A percentile compares a stretch with the other conserved stretches of the same genome.
These are phyloP conservation scores for Alternaria postmessia DNA, from an alignment of 2,329 filamentous ascomycete genomes.

Conservation along the genomic window DNA sequence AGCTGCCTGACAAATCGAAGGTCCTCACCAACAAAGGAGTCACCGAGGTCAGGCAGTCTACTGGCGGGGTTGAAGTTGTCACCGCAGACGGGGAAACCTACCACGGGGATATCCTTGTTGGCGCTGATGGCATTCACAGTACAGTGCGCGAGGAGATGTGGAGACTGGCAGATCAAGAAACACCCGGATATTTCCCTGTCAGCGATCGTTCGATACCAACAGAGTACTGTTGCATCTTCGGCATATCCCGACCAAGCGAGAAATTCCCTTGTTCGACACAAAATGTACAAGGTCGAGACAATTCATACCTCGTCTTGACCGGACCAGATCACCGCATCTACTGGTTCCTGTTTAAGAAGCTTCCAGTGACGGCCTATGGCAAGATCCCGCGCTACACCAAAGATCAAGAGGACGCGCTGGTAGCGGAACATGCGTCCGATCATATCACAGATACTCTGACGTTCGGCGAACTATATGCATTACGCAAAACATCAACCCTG, in stretches of 20 bases:
- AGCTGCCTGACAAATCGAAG: slow-evolving; percentile 21
- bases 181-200: neutral
- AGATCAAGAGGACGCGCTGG: neutral
- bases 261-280: neutral
- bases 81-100: slow-evolving; percentile 15
- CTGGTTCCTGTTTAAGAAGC: neutral
- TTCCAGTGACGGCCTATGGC: neutral
- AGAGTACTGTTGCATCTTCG: neutral
- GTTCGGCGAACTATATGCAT: neutral
- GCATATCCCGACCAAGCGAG: neutral
- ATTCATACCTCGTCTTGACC: neutral
- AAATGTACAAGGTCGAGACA: neutral
- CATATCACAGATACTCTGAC: neutral
- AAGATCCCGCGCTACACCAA: neutral
- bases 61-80: slow-evolving; percentile 6
- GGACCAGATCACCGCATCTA: neutral
- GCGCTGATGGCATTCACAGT: slow-evolving; percentile 30
- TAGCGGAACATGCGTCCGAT: neutral
- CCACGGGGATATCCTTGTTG: slow-evolving; percentile 23
- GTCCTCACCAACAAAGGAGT: slow-evolving; percentile 10
- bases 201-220: neutral
- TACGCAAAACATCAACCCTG: neutral
- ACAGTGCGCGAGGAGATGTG: slow-evolving; percentile 26
- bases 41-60: neutral
- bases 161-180: slow-evolving; percentile 11